phyloP scores from a whole-genome alignment of 129 eudicot genomes.

The Saussurea involucrata region DNA sequence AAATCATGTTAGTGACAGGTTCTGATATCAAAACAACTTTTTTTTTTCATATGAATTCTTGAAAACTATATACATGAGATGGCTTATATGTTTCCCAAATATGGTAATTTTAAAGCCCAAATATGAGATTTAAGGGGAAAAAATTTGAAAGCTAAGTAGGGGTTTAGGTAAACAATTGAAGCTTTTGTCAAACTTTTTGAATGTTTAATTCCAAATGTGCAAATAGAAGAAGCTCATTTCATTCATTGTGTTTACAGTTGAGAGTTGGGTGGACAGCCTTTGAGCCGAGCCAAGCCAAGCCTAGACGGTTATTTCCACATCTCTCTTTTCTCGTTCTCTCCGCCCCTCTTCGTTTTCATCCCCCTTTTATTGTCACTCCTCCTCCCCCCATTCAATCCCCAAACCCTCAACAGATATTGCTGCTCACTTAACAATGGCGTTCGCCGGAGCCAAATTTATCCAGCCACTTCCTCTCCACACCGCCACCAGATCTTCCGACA shows the following conservation, averaged over 20 bases:
- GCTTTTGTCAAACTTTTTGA: too few relatives aligned
- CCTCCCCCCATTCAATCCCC: not conserved
- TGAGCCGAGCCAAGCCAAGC: not conserved
- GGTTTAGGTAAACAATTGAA: not conserved
- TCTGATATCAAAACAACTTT: too few relatives aligned
- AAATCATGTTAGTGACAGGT: too few relatives aligned
- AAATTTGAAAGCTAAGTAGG: not conserved
- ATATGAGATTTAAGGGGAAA: too few relatives aligned
- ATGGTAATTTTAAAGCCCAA: too few relatives aligned
- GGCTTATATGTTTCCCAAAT: too few relatives aligned
- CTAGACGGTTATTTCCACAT: slow-evolving; percentile 40
- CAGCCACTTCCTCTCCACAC: slow-evolving; percentile 28
- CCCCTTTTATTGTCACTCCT: not conserved
- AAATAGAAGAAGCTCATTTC: not conserved
- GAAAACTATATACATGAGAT: too few relatives aligned
- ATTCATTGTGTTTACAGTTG: slow-evolving; percentile 9
- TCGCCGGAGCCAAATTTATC: slow-evolving; percentile 37
- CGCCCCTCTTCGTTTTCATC: slow-evolving; percentile 14
- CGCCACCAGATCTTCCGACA: slow-evolving; percentile 38
- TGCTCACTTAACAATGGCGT: slow-evolving; percentile 25
- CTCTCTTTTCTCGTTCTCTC: slow-evolving; percentile 14
- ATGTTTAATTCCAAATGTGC: too few relatives aligned
- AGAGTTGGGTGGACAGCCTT: slow-evolving; percentile 6
- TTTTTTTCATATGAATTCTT: too few relatives aligned
- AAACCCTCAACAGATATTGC: not conserved